These are phyloP conservation scores for Anthracocystis panici-leucophaei DNA, from an alignment of 1,284 basidiomycete species.

Conservation along the genomic window DNA sequence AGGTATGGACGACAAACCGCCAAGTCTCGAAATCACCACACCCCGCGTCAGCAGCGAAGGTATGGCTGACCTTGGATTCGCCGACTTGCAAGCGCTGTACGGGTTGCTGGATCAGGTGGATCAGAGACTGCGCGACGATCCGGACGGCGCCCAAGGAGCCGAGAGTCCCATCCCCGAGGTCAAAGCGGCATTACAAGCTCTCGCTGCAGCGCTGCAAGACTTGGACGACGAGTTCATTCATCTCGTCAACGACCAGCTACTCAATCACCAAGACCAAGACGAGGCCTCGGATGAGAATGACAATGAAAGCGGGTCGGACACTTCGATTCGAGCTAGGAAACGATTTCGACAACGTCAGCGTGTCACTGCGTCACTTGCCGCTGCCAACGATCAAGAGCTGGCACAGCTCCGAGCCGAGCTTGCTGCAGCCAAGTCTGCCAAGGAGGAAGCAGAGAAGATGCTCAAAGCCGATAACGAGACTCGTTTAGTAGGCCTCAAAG, in stretches of 20 bases:
- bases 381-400: slow-evolving; percentile 25
- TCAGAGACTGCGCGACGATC: slow-evolving; percentile 26
- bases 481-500: slow-evolving; percentile 16
- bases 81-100: slow-evolving; percentile 55
- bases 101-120: slow-evolving; percentile 57
- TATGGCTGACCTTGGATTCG: slow-evolving; percentile 46
- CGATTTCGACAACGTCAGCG: slow-evolving; percentile 29
- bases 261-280: slow-evolving; percentile 43
- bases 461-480: slow-evolving; percentile 30
- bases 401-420: slow-evolving; percentile 32
- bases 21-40: slow-evolving; percentile 64
- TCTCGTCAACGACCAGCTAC: slow-evolving; percentile 57
- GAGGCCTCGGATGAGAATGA: slow-evolving; percentile 35
- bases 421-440: slow-evolving; percentile 20
- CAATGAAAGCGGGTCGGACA: slow-evolving; percentile 45
- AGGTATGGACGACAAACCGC: slow-evolving; percentile 58
- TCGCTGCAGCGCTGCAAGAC: slow-evolving; percentile 53
- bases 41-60: slow-evolving; percentile 42
- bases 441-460: slow-evolving; percentile 26
- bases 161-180: slow-evolving; percentile 53
- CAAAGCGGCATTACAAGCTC: slow-evolving; percentile 45
- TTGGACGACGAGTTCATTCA: slow-evolving; percentile 58
- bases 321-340: slow-evolving; percentile 39
- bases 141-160: slow-evolving; percentile 8
- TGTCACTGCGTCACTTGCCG: slow-evolving; percentile 30